Evolutionary conservation across 345 rosid species (phyloP).

Genomic region (Eucalyptus sp.): DNA sequence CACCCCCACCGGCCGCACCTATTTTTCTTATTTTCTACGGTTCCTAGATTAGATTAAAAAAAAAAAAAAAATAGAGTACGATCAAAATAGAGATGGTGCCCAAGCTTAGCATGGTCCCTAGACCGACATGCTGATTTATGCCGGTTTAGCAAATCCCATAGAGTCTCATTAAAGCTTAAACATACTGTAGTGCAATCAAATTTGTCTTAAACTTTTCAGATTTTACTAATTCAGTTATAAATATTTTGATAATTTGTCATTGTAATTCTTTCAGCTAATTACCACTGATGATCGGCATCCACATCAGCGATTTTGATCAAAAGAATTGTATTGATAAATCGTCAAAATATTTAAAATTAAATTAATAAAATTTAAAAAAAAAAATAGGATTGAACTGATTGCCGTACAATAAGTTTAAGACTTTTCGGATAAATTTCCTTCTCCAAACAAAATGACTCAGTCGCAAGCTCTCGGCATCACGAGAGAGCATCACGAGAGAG

Average conservation of each 20-base stretch:
- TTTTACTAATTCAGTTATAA: fast-evolving
- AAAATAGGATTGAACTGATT: fast-evolving
- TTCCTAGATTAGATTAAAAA: neutral
- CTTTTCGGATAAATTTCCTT: fast-evolving
- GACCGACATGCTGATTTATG: neutral
- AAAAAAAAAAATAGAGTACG: fast-evolving
- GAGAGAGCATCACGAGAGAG: neutral
- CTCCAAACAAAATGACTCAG: fast-evolving
- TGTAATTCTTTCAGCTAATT: fast-evolving
- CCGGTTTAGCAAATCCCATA: neutral
- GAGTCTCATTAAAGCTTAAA: neutral
- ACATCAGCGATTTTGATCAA: fast-evolving
- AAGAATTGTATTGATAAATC: neutral
- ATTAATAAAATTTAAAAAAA: neutral
- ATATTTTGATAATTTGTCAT: fast-evolving
- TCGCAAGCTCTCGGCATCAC: neutral
- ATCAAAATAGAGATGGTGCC: neutral
- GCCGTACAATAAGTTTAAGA: fast-evolving
- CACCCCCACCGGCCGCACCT: neutral
- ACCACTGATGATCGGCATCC: fast-evolving
- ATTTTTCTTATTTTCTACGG: neutral
- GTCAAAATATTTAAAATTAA: fast-evolving
- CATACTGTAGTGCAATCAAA: fast-evolving
- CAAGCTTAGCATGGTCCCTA: neutral
- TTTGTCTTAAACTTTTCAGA: fast-evolving